These are phyloP conservation scores for Domatiomyces globalis DNA, from an alignment of 2,329 filamentous ascomycete species.

Conservation along the genomic window DNA sequence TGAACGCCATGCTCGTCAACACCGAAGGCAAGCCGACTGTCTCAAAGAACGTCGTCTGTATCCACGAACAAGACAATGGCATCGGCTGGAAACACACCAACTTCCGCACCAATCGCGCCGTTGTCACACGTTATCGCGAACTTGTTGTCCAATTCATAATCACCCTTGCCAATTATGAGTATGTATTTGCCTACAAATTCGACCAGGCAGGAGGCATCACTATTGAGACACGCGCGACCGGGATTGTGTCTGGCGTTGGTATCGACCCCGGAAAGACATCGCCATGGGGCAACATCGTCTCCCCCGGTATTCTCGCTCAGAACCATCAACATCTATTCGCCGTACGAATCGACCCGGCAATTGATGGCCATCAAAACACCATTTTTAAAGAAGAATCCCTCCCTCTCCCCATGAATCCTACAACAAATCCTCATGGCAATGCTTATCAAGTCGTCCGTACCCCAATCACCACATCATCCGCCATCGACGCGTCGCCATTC, in stretches of 20 bases:
- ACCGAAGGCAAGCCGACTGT: slow-evolving; percentile 39
- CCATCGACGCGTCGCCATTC: slow-evolving; percentile 40
- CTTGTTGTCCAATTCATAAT: slow-evolving; percentile 54
- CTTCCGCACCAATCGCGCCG: slow-evolving; percentile 47
- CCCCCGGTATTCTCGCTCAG: slow-evolving; percentile 49
- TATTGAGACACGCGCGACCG: slow-evolving; percentile 50
- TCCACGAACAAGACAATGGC: slow-evolving; percentile 56
- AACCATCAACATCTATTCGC: slow-evolving; percentile 59
- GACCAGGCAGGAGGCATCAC: slow-evolving; percentile 47
- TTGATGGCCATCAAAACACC: slow-evolving; percentile 43
- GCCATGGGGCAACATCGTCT: slow-evolving; percentile 48
- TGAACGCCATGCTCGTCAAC: slow-evolving; percentile 43
- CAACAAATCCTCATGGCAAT: slow-evolving; percentile 48
- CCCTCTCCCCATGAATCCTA: slow-evolving; percentile 34
- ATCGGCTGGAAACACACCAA: slow-evolving; percentile 60
- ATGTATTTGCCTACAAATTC: slow-evolving; percentile 50
- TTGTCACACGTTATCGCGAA: slow-evolving; percentile 47
- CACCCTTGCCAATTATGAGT: slow-evolving; percentile 58
- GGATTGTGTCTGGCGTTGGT: slow-evolving; percentile 48
- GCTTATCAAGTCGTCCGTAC: slow-evolving; percentile 43
- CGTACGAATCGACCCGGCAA: slow-evolving; percentile 50
- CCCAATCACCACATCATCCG: slow-evolving; percentile 32
- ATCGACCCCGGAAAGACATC: slow-evolving; percentile 43
- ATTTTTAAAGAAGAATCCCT: slow-evolving; percentile 42
- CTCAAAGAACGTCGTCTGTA: slow-evolving; percentile 48